These are phyloP conservation scores for Carex pumila DNA, from an alignment of 176 grass and related monocot genomes.

Conservation along the genomic window DNA sequence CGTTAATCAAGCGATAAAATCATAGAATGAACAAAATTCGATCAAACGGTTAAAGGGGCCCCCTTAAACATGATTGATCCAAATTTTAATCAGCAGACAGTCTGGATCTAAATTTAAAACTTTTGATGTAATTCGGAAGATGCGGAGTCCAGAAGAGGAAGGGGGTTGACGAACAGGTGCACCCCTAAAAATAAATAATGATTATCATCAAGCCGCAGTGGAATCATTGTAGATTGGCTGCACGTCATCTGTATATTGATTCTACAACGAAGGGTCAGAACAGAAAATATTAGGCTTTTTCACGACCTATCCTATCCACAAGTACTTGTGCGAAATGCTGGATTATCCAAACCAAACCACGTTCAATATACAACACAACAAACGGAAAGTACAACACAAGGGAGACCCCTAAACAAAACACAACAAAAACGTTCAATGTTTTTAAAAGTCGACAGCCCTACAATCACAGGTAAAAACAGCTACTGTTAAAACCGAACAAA, in stretches of 20 bases:
- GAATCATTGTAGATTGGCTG: not conserved
- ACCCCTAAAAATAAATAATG: not conserved
- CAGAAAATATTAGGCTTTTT: not conserved
- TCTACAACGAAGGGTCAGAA: not conserved
- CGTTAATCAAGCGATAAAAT: too few species aligned
- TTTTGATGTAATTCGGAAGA: too few species aligned
- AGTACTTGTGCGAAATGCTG: not conserved
- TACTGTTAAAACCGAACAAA: slow-evolving; percentile 1
- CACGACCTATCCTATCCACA: too few species aligned
- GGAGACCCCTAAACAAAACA: not conserved
- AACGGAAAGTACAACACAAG: not conserved
- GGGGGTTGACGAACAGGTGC: too few species aligned
- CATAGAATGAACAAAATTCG: too few species aligned
- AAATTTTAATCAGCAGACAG: too few species aligned
- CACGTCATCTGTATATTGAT: not conserved
- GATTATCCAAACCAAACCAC: not conserved
- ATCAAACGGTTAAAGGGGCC: too few species aligned
- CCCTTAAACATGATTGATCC: too few species aligned
- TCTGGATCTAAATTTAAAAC: too few species aligned
- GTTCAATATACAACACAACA: slow-evolving; percentile 9
- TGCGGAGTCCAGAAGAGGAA: too few species aligned
- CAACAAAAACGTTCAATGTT: slow-evolving; percentile 4
- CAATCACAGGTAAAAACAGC: not conserved
- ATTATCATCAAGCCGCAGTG: not conserved
- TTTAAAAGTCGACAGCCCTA: slow-evolving; percentile 11